Base-by-base conservation (phyloP, 768 basidiomycete species). In the Pleurotus pulmonarius region DNA sequence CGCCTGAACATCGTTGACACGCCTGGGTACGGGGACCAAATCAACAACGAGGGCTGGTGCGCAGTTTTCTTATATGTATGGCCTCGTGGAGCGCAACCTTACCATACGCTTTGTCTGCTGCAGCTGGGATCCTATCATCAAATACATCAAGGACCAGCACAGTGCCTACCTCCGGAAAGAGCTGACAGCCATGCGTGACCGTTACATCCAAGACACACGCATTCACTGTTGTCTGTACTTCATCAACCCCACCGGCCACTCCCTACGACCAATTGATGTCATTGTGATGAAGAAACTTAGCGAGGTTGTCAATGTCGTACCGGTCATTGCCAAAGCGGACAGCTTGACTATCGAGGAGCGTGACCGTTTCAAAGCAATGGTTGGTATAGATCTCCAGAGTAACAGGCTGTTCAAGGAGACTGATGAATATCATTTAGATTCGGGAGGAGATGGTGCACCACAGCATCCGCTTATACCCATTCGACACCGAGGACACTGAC, bases 121-220 rank as follows among this genome's bases (percentile, higher is more conserved):
- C 59, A 95, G 92, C 80, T 99, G 96, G 96, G 96, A 99, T 67
- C 92, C 96, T 43, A 98, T 99, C 65, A 82, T 98, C 70, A 98
- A 97, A 73, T 97, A 99, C 73, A 98, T 98, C 80, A 94, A 95
- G 78, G 96, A 98, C 80, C 96, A 98, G 70, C 96, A 98, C 79
- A 94, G 92, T 69, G 93, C 94, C 38, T 99, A 97, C 75, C 84
- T 99, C 54, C 92, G 97, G 73, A 98, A 99, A 76, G 96, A 99
- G 78, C 81, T 98, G 61, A 98, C 97, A 2, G 96, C 97, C 2
- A 94, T 94, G 90, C 90, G 97, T 60, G 96, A 98, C 81, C 90
- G 94, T 56, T 92, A 94, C 77, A 99, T 99, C 65, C 90, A 91
- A 68, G 96, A 99, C 76, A 98, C 97, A 13, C 90, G 96, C 59